Conservation (phyloP, 2,329 filamentous ascomycete genomes). For the Arthrobotrys entomopaga region DNA sequence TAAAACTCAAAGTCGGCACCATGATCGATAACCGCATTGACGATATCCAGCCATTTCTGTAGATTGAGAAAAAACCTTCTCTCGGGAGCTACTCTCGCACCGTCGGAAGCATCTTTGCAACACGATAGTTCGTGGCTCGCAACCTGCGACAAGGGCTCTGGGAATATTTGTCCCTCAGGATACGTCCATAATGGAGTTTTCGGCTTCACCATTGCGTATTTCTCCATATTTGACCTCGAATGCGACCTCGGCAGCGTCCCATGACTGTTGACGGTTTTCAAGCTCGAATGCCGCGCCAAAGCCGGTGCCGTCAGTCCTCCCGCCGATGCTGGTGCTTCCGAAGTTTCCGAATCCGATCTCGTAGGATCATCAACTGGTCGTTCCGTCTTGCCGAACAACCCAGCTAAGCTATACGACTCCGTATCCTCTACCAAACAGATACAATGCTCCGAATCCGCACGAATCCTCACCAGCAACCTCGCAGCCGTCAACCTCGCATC, state of each 20-base stretch:
- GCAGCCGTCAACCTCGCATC: constrained; percentile 79
- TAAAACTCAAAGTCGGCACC: constrained; percentile 91
- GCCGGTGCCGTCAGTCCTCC: constrained; percentile 34
- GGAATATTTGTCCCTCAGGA: constrained; percentile 67
- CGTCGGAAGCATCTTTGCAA: constrained; percentile 61
- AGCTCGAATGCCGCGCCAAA: constrained; percentile 38
- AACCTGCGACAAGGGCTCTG: constrained; percentile 66
- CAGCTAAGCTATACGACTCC: constrained; percentile 78
- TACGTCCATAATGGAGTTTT: constrained; percentile 69
- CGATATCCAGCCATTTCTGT: constrained; percentile 77
- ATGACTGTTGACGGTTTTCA: constrained; percentile 50
- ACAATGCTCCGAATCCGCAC: constrained; percentile 81
- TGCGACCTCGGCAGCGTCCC: constrained; percentile 57
- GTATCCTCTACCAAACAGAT: constrained; percentile 76
- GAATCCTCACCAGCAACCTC: constrained; percentile 81
- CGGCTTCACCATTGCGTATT: constrained; percentile 61
- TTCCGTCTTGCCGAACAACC: constrained; percentile 73
- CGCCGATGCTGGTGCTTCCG: constrained; percentile 15
- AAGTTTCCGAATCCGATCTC: constrained; percentile 51
- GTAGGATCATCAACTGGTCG: constrained; percentile 64
- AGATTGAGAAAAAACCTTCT: constrained; percentile 69
- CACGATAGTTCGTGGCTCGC: constrained; percentile 68
- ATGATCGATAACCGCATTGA: constrained; percentile 76
- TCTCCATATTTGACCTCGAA: constrained; percentile 61
- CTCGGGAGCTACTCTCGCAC: constrained; percentile 55